Conservation (phyloP, 192 early-diverging fungal species). For the Geranomyces variabilis region DNA sequence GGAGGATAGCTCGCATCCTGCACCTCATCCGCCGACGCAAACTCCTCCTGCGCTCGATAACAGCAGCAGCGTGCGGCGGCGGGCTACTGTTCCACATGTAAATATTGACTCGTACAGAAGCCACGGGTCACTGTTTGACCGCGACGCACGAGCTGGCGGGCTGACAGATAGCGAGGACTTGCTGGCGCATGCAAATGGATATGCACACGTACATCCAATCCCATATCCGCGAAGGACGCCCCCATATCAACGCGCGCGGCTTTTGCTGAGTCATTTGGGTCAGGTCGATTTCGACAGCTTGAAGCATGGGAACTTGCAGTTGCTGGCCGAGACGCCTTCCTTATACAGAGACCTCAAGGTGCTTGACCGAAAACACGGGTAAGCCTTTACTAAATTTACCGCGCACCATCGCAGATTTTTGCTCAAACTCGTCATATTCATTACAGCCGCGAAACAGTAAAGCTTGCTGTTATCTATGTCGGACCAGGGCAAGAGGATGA, state of each 20-base stretch:
- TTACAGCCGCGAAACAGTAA: slow-evolving; percentile 80
- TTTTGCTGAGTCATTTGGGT: slow-evolving; percentile 79
- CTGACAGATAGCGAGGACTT: not conserved
- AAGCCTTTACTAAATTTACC: slow-evolving; percentile 14
- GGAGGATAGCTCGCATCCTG: not conserved
- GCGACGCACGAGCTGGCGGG: not conserved
- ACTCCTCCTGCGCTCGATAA: not conserved
- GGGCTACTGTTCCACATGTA: slow-evolving; percentile 17
- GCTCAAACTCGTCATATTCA: not conserved
- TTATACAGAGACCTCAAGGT: slow-evolving; percentile 75
- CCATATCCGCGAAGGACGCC: slow-evolving; percentile 19
- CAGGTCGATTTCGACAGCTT: slow-evolving; percentile 72
- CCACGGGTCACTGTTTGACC: not conserved
- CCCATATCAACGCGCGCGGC: slow-evolving; percentile 64
- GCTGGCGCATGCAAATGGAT: not conserved
- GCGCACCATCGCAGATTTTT: not conserved
- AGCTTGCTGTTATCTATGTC: slow-evolving; percentile 91
- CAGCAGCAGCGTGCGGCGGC: slow-evolving; percentile 3
- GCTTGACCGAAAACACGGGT: slow-evolving; percentile 80
- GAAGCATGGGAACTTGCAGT: slow-evolving; percentile 68
- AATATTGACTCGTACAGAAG: not conserved
- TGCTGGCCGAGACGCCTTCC: slow-evolving; percentile 67
- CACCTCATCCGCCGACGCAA: not conserved
- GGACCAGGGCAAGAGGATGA: slow-evolving; percentile 90
- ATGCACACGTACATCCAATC: slow-evolving; percentile 23